Base-by-base conservation (phyloP, 2,329 filamentous ascomycete genomes). In the Neoscytalidium dimidiatum region DNA sequence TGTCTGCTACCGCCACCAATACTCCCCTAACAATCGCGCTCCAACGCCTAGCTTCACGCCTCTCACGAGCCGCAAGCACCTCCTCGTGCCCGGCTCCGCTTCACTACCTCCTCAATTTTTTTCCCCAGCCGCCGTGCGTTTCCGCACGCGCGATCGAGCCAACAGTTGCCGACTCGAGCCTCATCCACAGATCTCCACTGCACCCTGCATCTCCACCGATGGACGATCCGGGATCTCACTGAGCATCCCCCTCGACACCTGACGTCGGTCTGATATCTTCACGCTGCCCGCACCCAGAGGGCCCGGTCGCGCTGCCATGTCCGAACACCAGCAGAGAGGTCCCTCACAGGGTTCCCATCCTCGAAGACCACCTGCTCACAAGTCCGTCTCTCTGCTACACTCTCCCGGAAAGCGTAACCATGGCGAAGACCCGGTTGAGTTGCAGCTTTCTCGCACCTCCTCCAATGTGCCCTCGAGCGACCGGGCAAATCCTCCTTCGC, bases 351-450 rank as follows among this genome's bases (percentile, higher is more conserved):
- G 26, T 13, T 28, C 4, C 19, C 76, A 80, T 52, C 78, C 78
- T 19, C 79, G 81, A 46, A 77, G 81, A 28, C 76, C 77, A 14
- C 78, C 79, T 3, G 79, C 81, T 4, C 74, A 81, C 68, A 69
- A 76, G 57, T 83, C 81, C 0, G 81, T 83, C 13, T 83, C 81
- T 3, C 75, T 83, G 19, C 72, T 77, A 29, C 81, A 82, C 62
- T 76, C 73, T 31, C 74, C 75, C 4, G 70, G 72, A 8, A 61
- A 61, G 43, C 33, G 26, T 14, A 31, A n/a, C 4, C n/a, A 23
- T 11, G 33, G 4, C 21, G 44, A 65, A 11, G 44, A 61, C 17
- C 4, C 11, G 8, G 46, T 23, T 49, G 44, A 52, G 2, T 13
- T 17, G 9, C 38, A 31, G 3, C 13, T 58, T 35, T 58, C 62